Conservation (phyloP, 2,329 filamentous ascomycete genomes). For the Talaromyces rugulosus region DNA sequence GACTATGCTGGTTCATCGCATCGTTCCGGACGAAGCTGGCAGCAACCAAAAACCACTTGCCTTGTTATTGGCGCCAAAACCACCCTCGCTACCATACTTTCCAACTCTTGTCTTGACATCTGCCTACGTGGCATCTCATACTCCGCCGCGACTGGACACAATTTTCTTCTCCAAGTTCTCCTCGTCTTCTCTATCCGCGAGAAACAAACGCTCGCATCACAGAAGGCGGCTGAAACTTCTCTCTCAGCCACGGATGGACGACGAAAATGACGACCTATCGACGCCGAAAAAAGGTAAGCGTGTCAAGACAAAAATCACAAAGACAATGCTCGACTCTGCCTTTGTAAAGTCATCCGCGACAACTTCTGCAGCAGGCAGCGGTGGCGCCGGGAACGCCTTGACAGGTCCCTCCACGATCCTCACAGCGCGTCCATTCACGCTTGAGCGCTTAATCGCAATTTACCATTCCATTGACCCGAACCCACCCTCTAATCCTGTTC, state of each 20-base stretch:
- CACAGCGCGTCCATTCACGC: constrained; percentile 39
- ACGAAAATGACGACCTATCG: constrained; percentile 25
- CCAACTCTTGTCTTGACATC: constrained; percentile 45
- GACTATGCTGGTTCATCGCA: constrained; percentile 38
- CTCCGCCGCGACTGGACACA: constrained; percentile 43
- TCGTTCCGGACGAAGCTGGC: constrained; percentile 29
- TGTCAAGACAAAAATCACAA: constrained; percentile 36
- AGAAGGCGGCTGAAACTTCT: constrained; percentile 38
- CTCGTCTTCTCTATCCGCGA: constrained; percentile 37
- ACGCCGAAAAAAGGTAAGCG: constrained; percentile 33
- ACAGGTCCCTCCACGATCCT: constrained; percentile 35
- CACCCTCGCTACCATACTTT: constrained; percentile 38
- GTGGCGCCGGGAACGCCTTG: constrained; percentile 16
- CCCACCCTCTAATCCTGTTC: constrained; percentile 36
- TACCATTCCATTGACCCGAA: constrained; percentile 46
- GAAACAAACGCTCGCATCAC: constrained; percentile 43
- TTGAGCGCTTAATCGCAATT: constrained; percentile 46
- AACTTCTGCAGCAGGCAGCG: constrained; percentile 26
- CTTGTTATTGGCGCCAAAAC: background rate
- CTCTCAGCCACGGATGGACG: constrained; percentile 34
- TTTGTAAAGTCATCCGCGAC: constrained; percentile 37
- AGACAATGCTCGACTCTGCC: constrained; percentile 36
- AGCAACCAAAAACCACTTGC: background rate
- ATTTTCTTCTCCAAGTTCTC: constrained; percentile 49
- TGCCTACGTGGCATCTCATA: constrained; percentile 46